A percentile compares a stretch with the other conserved stretches of the same genome.
Evolutionary conservation across 108 stramenopile species (phyloP).

Genomic region (Cylindrotheca fusiformis): DNA sequence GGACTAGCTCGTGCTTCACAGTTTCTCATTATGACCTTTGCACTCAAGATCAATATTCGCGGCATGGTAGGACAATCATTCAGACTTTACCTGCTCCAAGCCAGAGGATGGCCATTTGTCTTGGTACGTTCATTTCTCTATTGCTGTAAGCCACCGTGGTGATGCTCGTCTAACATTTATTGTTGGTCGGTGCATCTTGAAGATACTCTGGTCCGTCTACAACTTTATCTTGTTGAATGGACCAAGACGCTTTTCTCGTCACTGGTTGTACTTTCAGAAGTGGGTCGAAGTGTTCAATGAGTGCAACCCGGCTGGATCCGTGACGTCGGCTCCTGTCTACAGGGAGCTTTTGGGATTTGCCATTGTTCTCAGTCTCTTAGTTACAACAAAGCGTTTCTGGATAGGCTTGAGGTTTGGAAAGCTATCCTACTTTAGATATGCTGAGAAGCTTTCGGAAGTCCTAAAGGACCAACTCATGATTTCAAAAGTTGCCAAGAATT

Average conservation of each 20-base stretch:
- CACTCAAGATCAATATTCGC: constrained; percentile 10
- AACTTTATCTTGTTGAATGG: constrained; percentile 36
- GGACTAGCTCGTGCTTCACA: constrained; percentile 23
- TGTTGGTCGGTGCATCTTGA: too few relatives aligned
- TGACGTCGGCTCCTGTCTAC: constrained; percentile 14
- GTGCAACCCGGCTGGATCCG: constrained; percentile 34
- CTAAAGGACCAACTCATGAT: constrained; percentile 59
- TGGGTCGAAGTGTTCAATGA: constrained; percentile 34
- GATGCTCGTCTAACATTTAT: neutral
- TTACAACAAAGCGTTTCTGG: constrained; percentile 21
- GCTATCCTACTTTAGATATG: constrained; percentile 42
- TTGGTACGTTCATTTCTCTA: neutral
- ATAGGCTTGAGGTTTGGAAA: constrained; percentile 51
- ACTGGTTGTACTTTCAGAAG: constrained; percentile 46
- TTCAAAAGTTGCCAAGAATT: constrained; percentile 38
- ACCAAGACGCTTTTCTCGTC: constrained; percentile 14
- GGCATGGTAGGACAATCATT: constrained; percentile 19
- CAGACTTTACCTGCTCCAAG: constrained; percentile 30
- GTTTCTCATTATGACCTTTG: constrained; percentile 35
- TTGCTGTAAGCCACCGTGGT: neutral
- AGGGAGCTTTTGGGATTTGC: constrained; percentile 9
- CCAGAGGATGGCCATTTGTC: constrained; percentile 35
- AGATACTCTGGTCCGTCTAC: constrained; percentile 34
- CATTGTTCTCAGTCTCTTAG: constrained; percentile 11
- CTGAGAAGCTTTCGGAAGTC: constrained; percentile 41